phyloP scores from a whole-genome alignment of 805 yeast species.

The Yarrowia divulgata region DNA sequence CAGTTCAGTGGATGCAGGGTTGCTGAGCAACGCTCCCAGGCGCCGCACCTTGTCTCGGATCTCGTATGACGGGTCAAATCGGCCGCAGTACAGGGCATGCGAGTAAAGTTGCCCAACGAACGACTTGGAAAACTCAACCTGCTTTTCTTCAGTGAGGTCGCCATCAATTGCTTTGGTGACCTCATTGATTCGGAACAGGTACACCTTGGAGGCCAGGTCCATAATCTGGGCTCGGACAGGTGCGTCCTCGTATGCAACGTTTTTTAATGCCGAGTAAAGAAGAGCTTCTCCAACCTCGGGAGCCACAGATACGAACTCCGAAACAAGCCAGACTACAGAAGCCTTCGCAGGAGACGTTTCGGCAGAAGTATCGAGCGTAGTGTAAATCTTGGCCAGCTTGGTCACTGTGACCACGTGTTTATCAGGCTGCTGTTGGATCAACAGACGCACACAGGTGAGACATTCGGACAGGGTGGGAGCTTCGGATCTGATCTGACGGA shows the following conservation, averaged over 20 bases:
- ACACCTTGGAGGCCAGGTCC: constrained; percentile 74
- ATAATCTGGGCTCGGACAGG: constrained; percentile 74
- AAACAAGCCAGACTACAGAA: constrained; percentile 88
- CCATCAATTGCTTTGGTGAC: constrained; percentile 39
- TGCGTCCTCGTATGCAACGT: constrained; percentile 61
- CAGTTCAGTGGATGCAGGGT: constrained; percentile 60
- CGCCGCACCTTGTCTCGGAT: constrained; percentile 85
- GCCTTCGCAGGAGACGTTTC: constrained; percentile 64
- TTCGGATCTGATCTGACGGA: constrained; percentile 55
- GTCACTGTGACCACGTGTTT: constrained; percentile 63
- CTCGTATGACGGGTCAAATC: constrained; percentile 77
- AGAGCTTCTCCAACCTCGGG: constrained; percentile 74
- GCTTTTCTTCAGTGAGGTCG: constrained; percentile 34
- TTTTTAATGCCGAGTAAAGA: constrained; percentile 62
- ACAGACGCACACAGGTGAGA: constrained; percentile 71
- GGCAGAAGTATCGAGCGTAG: constrained; percentile 40
- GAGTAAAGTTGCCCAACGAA: constrained; percentile 57
- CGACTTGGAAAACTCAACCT: constrained; percentile 36
- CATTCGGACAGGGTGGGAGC: constrained; percentile 60
- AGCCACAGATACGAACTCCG: constrained; percentile 68
- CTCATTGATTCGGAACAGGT: constrained; percentile 61
- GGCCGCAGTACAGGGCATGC: constrained; percentile 66
- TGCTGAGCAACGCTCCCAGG: constrained; percentile 66
- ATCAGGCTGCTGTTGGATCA: constrained; percentile 69
- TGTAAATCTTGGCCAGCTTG: constrained; percentile 54